Evolutionary conservation across 495 filamentous ascomycete species (phyloP).

Genomic region (Trichodelitschia bisporula): DNA sequence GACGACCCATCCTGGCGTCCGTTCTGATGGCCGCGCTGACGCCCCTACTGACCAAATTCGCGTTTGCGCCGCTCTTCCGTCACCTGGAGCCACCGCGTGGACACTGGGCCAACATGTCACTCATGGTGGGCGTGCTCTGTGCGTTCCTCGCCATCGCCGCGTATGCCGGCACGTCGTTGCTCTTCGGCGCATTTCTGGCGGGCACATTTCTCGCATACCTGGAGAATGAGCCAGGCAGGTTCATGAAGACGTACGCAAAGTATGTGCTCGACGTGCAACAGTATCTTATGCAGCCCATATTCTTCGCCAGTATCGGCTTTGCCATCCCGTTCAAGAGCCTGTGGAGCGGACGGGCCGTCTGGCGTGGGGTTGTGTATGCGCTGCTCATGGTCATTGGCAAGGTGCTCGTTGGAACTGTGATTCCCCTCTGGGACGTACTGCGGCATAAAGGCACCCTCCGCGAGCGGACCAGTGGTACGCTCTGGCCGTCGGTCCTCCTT

Average conservation of each 20-base stretch:
- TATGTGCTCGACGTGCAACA: slow-evolving; percentile 2
- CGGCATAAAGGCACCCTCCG: too few species aligned
- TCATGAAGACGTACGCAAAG: slow-evolving; percentile 3
- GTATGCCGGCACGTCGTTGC: neutral
- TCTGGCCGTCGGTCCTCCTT: neutral
- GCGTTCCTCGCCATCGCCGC: neutral
- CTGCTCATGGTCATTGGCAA: slow-evolving; percentile 5
- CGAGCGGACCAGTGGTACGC: neutral
- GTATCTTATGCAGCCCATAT: slow-evolving; percentile 4
- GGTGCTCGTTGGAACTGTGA: slow-evolving; percentile 4
- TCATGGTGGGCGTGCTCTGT: slow-evolving; percentile 2
- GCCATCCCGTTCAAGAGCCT: slow-evolving; percentile 4
- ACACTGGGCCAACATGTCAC: neutral
- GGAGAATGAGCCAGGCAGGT: slow-evolving; percentile 1
- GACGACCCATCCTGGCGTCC: slow-evolving; percentile 2
- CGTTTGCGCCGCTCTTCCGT: slow-evolving; percentile 1
- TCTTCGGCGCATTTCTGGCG: neutral
- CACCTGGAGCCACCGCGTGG: slow-evolving; percentile 1
- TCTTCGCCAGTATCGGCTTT: slow-evolving; percentile 6
- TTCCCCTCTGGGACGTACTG: slow-evolving; percentile 5
- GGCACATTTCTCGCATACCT: slow-evolving; percentile 2
- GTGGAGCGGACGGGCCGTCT: slow-evolving; percentile 4
- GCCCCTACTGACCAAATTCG: slow-evolving; percentile 2
- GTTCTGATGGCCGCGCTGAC: slow-evolving; percentile 1
- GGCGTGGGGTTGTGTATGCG: slow-evolving; percentile 3